These are phyloP conservation scores for Kernera saxatilis DNA, from an alignment of 345 rosid genomes.

Conservation along the genomic window DNA sequence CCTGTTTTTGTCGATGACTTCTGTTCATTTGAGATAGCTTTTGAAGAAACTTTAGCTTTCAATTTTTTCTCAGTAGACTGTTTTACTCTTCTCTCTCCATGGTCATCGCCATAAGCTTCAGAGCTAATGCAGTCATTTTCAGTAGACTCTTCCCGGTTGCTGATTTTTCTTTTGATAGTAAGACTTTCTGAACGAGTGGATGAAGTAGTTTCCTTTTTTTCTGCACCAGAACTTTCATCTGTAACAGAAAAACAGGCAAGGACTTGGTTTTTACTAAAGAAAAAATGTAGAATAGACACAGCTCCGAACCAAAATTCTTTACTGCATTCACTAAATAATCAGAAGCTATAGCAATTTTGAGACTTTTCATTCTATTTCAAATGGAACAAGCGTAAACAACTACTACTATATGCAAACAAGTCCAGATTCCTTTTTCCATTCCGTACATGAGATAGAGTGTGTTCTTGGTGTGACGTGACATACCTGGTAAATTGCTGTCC, in stretches of 20 bases:
- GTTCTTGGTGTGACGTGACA: neutral
- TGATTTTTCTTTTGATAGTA: conserved; percentile 28
- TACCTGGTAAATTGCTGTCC: conserved; percentile 49
- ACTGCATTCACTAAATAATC: neutral
- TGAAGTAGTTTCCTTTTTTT: conserved; percentile 23
- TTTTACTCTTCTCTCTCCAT: conserved; percentile 39
- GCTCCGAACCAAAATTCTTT: neutral
- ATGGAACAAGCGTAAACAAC: neutral
- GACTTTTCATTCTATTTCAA: neutral
- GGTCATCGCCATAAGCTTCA: conserved; percentile 32
- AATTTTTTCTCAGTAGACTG: conserved; percentile 16
- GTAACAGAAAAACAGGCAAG: conserved; percentile 14
- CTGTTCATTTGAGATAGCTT: conserved; percentile 23
- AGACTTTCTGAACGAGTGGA: conserved; percentile 25
- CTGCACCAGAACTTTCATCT: conserved; percentile 42
- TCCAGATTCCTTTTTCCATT: neutral
- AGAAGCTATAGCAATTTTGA: neutral
- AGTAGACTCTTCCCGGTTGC: conserved; percentile 21
- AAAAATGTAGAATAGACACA: neutral
- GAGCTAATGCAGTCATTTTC: conserved; percentile 26
- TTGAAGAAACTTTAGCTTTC: conserved; percentile 8
- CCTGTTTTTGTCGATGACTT: conserved; percentile 34
- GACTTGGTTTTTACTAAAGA: neutral
- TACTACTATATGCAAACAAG: neutral
- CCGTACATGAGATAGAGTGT: neutral